Conservation (phyloP, 2,329 filamentous ascomycete species). For the Fusarium sp. region DNA sequence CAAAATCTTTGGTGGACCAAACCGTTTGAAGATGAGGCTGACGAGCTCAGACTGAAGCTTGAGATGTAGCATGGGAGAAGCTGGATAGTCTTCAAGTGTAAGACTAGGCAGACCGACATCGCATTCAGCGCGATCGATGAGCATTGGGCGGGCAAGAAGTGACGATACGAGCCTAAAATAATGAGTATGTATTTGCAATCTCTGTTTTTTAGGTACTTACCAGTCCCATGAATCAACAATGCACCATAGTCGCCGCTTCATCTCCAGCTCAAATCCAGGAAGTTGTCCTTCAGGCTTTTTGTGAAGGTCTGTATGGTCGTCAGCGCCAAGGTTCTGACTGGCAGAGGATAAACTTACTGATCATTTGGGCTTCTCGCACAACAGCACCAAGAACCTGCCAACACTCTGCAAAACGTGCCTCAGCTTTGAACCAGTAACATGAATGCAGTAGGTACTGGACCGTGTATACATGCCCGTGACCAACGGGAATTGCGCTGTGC, state of each 20-base stretch:
- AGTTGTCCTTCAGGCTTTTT: slow-evolving; percentile 7
- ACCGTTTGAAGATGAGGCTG: slow-evolving; percentile 20
- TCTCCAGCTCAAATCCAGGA: slow-evolving; percentile 18
- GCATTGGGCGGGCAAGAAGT: slow-evolving; percentile 20
- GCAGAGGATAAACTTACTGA: not conserved
- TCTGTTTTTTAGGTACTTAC: not conserved
- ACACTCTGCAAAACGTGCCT: slow-evolving; percentile 26
- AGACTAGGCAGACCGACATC: slow-evolving; percentile 20
- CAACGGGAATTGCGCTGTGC: slow-evolving; percentile 25
- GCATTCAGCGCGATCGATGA: slow-evolving; percentile 22
- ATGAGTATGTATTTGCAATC: fast-evolving
- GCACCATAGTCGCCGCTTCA: slow-evolving; percentile 25
- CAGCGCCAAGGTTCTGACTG: fast-evolving
- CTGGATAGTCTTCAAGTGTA: slow-evolving; percentile 21
- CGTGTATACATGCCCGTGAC: slow-evolving; percentile 16
- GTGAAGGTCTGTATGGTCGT: slow-evolving; percentile 1
- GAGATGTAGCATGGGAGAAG: slow-evolving; percentile 26
- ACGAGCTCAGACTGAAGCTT: slow-evolving; percentile 26
- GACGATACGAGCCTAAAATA: slow-evolving; percentile 10
- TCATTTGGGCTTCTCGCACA: slow-evolving; percentile 30
- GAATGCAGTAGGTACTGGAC: slow-evolving; percentile 22
- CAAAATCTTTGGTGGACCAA: slow-evolving; percentile 13
- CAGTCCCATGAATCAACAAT: slow-evolving; percentile 31
- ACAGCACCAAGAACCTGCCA: slow-evolving; percentile 22
- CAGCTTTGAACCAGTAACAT: slow-evolving; percentile 29